These are phyloP conservation scores for Pythium periplocum DNA, from an alignment of 352 stramenopile genomes.

Conservation along the genomic window DNA sequence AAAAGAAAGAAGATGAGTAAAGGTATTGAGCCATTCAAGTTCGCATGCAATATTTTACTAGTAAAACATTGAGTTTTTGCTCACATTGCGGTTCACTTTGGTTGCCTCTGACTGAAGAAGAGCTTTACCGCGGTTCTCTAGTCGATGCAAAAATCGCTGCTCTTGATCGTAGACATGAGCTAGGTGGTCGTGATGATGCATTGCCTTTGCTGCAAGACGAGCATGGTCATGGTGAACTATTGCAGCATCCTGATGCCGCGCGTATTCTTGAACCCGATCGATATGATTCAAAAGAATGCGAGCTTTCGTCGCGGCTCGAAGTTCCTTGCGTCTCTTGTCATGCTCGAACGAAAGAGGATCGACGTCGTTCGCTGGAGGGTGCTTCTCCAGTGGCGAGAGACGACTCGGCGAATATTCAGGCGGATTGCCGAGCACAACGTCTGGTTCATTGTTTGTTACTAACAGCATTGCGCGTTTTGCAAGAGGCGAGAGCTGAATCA, in stretches of 20 bases:
- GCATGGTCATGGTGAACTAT: slow-evolving; percentile 29
- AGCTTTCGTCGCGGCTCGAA: slow-evolving; percentile 29
- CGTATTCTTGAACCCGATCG: slow-evolving; percentile 36
- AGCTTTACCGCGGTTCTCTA: slow-evolving; percentile 35
- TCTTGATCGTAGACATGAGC: slow-evolving; percentile 37
- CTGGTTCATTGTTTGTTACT: slow-evolving; percentile 14
- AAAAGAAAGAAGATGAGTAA: background rate
- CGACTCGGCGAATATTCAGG: slow-evolving; percentile 5
- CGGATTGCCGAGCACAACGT: slow-evolving; percentile 10
- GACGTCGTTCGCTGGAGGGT: background rate
- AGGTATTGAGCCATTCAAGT: too few relatives aligned
- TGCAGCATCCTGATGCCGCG: slow-evolving; percentile 29
- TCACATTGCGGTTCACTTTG: slow-evolving; percentile 31
- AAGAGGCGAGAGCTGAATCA: background rate
- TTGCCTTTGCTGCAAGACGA: slow-evolving; percentile 36
- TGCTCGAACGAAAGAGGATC: slow-evolving; percentile 44
- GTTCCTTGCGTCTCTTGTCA: slow-evolving; percentile 39
- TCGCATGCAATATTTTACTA: too few relatives aligned
- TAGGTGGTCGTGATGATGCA: slow-evolving; percentile 41
- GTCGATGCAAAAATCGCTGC: slow-evolving; percentile 23
- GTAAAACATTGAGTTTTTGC: slow-evolving; percentile 64
- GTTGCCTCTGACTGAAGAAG: slow-evolving; percentile 23
- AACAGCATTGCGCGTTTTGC: background rate
- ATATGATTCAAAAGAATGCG: slow-evolving; percentile 42
- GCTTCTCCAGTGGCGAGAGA: slow-evolving; percentile 3